phyloP scores from a whole-genome alignment of 2,329 filamentous ascomycete species.

The Zymoseptoria pseudotritici region DNA sequence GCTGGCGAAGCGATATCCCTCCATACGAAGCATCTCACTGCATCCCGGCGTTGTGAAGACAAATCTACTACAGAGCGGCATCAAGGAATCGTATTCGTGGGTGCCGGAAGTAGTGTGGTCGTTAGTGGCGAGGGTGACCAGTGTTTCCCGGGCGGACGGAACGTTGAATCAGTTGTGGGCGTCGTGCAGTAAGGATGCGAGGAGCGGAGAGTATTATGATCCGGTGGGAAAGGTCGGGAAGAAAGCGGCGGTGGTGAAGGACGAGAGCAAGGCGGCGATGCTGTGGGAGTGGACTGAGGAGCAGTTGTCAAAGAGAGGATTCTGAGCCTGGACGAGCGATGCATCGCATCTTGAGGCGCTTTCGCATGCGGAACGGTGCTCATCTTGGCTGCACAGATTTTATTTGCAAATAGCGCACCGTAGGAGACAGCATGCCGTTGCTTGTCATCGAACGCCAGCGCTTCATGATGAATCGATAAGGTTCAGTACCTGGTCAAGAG shows the following conservation, averaged over 20 bases:
- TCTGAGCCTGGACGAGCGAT: background rate
- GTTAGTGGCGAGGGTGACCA: background rate
- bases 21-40: constrained; percentile 37
- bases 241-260: background rate
- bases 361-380: background rate
- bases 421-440: background rate
- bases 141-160: constrained; percentile 11
- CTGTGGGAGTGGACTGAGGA: background rate
- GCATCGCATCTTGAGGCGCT: background rate
- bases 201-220: constrained; percentile 25
- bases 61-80: constrained; percentile 26
- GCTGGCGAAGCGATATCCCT: constrained; percentile 37
- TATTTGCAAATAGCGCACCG: background rate
- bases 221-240: constrained; percentile 24
- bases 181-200: constrained; percentile 7
- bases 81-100: background rate
- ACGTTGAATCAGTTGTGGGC: constrained; percentile 22
- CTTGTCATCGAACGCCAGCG: background rate
- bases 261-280: background rate
- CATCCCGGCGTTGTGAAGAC: constrained; percentile 46
- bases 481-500: constrained; percentile 2
- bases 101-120: constrained; percentile 2
- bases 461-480: background rate
- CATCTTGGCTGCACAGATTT: background rate
- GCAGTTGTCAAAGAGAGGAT: background rate